A percentile compares a stretch with the other conserved stretches of the same genome.
Evolutionary conservation across 2,329 filamentous ascomycete species (phyloP).

Genomic region (Pseudopyrenochaeta lycopersici): DNA sequence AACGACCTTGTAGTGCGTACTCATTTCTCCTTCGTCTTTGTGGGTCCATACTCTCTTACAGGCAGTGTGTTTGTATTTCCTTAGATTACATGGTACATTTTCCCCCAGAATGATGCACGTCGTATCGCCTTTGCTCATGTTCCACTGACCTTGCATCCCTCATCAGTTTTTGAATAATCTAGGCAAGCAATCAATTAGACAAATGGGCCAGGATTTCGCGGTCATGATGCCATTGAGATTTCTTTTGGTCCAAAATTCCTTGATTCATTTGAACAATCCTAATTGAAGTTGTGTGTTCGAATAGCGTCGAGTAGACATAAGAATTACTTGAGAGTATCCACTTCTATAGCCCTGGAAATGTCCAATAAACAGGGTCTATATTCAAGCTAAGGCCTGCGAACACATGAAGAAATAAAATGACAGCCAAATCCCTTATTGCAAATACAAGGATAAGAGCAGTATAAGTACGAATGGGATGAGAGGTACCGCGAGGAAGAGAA

Average conservation of each 20-base stretch:
- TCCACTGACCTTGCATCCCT: conserved; percentile 3
- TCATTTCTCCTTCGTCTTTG: not conserved
- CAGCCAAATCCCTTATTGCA: no score
- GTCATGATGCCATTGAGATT: conserved; percentile 10
- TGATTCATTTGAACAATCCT: not conserved
- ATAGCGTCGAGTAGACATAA: not conserved
- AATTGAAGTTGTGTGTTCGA: not conserved
- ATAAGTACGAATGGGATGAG: no score
- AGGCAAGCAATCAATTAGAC: conserved; percentile 6
- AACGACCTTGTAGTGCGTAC: conserved; percentile 8
- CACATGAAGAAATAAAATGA: no score
- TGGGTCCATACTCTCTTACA: not conserved
- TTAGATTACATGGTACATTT: conserved; percentile 7
- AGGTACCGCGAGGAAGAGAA: no score
- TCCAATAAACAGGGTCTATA: no score
- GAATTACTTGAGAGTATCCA: conserved; percentile 3
- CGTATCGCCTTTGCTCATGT: conserved; percentile 5
- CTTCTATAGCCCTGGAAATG: not conserved
- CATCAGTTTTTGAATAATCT: not conserved
- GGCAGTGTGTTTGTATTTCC: not conserved
- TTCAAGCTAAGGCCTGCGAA: no score
- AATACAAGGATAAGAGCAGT: no score
- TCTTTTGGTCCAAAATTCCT: not conserved
- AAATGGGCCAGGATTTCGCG: conserved; percentile 1
- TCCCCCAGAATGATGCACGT: conserved; percentile 11